A percentile compares a stretch with the other conserved stretches of the same genome.
These are phyloP conservation scores for Bertia moriformis DNA, from an alignment of 2,329 filamentous ascomycete species.

Conservation along the genomic window DNA sequence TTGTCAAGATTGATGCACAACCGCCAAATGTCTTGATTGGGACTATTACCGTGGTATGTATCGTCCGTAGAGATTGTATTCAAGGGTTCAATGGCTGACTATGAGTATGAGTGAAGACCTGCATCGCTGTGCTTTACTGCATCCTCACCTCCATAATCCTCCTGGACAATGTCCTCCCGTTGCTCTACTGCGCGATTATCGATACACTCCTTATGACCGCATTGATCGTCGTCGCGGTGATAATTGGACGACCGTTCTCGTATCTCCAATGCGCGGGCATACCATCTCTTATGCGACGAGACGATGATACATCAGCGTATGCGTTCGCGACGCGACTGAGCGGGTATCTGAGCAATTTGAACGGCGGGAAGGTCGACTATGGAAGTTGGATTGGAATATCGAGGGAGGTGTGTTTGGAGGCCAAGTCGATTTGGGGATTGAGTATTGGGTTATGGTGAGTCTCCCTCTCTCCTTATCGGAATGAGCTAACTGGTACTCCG, in stretches of 20 bases:
- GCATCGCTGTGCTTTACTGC: constrained; percentile 66
- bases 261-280: constrained; percentile 52
- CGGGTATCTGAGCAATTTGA: constrained; percentile 28
- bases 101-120: constrained; percentile 36
- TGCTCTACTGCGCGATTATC: constrained; percentile 50
- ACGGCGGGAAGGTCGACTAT: constrained; percentile 32
- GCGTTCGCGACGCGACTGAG: constrained; percentile 35
- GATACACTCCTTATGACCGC: constrained; percentile 63
- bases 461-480: not conserved
- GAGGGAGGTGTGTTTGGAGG: constrained; percentile 12
- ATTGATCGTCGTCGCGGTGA: constrained; percentile 61
- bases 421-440: not conserved
- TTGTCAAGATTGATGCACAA: constrained; percentile 48
- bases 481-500: not conserved
- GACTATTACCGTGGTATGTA: constrained; percentile 66
- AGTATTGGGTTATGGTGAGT: constrained; percentile 1
- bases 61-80: not conserved
- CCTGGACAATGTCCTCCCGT: constrained; percentile 60
- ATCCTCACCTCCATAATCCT: constrained; percentile 71
- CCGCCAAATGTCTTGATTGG: constrained; percentile 63
- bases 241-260: constrained; percentile 67
- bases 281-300: constrained; percentile 29
- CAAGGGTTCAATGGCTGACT: constrained; percentile 4
- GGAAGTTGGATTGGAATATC: constrained; percentile 42
- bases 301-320: constrained; percentile 28